Evolutionary conservation across 2,329 filamentous ascomycete species (phyloP), one percentile per base, ranked within the genome.

Genomic region (Canariomyces notabilis): DNA sequence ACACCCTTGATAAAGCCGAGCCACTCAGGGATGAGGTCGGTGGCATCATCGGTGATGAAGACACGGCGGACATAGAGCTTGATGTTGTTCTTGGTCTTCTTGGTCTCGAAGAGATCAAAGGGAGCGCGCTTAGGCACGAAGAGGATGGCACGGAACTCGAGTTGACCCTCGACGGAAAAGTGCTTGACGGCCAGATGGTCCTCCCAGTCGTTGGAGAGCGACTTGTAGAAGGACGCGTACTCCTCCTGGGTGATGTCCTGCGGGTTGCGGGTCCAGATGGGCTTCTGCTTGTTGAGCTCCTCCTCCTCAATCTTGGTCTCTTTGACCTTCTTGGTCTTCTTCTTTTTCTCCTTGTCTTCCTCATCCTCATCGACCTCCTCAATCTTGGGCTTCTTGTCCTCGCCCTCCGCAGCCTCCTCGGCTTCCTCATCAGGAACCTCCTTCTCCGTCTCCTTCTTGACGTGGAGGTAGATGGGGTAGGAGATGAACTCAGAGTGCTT

Each of bases 81-180:
- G 83, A 98, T 97, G 87, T 98, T 98, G 87, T 97, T 98, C 89
- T 98, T 98, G 69, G 91, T 96, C 87, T 96, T 95, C 89, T 98
- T 98, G 70, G 91, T 96, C 87, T 98, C 93, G 72, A 98, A 98
- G 55, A 98, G 87, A 68, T 98, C 93, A 73, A 98, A 98, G 64
- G 93, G 93, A 72, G 93, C 93, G 65, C 93, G 91, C 88, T 98
- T 97, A 70, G 93, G 93, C 46, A 98, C 91, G 79, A 94, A 98
- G 69, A 98, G 89, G 73, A 98, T 95, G 59, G 93, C 93, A 59
- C 91, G 91, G 89, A 98, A 98, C 78, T 98, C 93, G 60, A 98
- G 90, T 80, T 97, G 93, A 84, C 93, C 93, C 80, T 98, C 93
- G 57, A 98, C 93, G 56, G 93, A 98, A 86, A 98, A 98, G 82